A percentile compares a stretch with the other conserved stretches of the same genome.
Evolutionary conservation across 257 asterid genomes (phyloP).

Genomic region (Nemophila menziesii): DNA sequence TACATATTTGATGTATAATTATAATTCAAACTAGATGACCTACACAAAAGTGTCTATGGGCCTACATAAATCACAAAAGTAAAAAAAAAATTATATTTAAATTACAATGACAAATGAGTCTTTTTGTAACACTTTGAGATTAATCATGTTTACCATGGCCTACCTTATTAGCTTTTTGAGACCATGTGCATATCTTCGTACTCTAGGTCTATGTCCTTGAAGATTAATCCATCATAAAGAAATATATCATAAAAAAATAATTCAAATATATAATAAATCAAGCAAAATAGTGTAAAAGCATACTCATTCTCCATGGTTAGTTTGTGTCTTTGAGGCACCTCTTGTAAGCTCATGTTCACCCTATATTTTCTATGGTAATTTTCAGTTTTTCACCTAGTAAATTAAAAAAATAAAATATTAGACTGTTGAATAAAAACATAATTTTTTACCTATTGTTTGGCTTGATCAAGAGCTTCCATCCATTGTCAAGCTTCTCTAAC

Average conservation of each 20-base stretch:
- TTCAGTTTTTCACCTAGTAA: no score
- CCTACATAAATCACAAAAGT: constrained; percentile 32
- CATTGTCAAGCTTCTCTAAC: no score
- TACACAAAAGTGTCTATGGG: constrained; percentile 78
- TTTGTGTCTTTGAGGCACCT: no score
- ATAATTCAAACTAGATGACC: constrained; percentile 46
- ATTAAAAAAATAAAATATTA: no score
- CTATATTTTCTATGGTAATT: no score
- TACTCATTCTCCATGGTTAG: no score
- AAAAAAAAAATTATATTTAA: not conserved
- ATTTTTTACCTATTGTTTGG: no score
- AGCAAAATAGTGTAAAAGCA: no score
- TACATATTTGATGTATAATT: constrained; percentile 29
- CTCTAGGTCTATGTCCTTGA: constrained; percentile 91
- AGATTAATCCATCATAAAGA: constrained; percentile 63
- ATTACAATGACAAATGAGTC: not conserved
- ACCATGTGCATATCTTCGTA: constrained; percentile 75
- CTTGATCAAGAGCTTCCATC: no score
- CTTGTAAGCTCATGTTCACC: no score
- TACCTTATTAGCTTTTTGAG: constrained; percentile 61
- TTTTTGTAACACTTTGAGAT: not conserved
- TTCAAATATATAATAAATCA: no score
- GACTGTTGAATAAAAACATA: no score
- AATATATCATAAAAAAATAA: not conserved
- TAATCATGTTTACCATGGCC: constrained; percentile 69